Evolutionary conservation across 768 basidiomycete species (phyloP), one percentile per base, ranked within the genome.

Genomic region (Tephrocybe sp.): DNA sequence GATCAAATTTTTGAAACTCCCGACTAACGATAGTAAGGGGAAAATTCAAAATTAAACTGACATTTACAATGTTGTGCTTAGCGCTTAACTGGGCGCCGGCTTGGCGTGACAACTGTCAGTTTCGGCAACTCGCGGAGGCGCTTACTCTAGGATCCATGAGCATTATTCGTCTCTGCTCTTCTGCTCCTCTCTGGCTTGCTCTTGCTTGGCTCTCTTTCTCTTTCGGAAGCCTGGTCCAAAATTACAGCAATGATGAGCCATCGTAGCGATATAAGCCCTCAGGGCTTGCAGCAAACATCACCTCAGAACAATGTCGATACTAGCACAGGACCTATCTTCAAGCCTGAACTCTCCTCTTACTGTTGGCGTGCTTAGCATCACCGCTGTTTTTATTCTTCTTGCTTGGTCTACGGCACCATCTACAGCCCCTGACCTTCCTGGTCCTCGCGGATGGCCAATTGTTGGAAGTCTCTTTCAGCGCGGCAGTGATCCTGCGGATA

Each of bases 391-490:
- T 9, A 6, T 34, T 18, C 27, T 49, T n/a, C 9, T 56, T 31
- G 35, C 30, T 5, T 54, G 56, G 56, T 50, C 34, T 4, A 30
- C 52, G 12, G 15, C 25, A 5, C 56, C 56, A 27, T 8, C 34
- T 13, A 48, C 16, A 9, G 42, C 36, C 19, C 56, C 53, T 5
- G 49, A 57, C 18, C 53, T 57, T 27, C 56, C 56, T 18, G 56
- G 56, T 6, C 56, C 56, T 28, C 30, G 49, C 13, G 56, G 56
- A 5, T 57, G 53, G 53, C 56, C 56, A 1, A 47, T 57, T 37
- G 49, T 57, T 9, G 56, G 56, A n/a, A 57, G 56, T 34, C 50
- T 53, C 9, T 57, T 54, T 38, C 49, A 51, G n/a, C 49, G 52
- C 24, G 56, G 56, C 5, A 40, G 32, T 12, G 45, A 57, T 45